Conservation (phyloP, 2,329 filamentous ascomycete species). For the Fusarium penzigii region DNA sequence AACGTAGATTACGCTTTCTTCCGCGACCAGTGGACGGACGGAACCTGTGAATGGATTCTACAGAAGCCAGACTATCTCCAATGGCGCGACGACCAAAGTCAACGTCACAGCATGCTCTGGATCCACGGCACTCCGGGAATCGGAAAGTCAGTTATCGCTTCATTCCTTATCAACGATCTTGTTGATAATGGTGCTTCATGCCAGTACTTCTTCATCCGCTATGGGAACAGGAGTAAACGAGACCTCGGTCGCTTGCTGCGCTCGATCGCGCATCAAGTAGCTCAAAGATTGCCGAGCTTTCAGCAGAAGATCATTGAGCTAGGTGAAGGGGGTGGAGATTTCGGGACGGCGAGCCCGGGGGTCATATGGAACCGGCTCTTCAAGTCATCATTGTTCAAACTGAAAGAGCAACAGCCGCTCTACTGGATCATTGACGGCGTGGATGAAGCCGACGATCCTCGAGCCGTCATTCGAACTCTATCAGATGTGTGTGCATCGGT, state of each 20-base stretch:
- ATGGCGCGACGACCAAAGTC: background rate
- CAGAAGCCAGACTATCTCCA: background rate
- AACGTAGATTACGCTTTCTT: too few species aligned
- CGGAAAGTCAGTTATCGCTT: background rate
- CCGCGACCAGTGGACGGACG: too few species aligned
- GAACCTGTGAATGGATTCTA: background rate
- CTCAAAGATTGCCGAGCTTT: too few species aligned
- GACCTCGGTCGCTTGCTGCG: background rate
- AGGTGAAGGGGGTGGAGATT: too few species aligned
- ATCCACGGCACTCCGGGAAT: background rate
- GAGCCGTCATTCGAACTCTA: too few species aligned
- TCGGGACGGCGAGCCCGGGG: too few species aligned
- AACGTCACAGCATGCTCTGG: too few species aligned
- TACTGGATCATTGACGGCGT: background rate
- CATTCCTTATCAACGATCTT: background rate
- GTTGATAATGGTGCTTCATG: background rate
- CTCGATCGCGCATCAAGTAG: too few species aligned
- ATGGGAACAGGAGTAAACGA: background rate
- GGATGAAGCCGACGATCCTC: background rate
- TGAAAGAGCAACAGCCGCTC: background rate
- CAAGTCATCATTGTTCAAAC: background rate
- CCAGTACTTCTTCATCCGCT: background rate
- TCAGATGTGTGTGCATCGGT: too few species aligned
- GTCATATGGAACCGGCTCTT: too few species aligned
- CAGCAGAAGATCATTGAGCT: too few species aligned